Evolutionary conservation across 768 basidiomycete species (phyloP), one percentile per base, ranked within the genome.

Genomic region (Baorangia bicolor): DNA sequence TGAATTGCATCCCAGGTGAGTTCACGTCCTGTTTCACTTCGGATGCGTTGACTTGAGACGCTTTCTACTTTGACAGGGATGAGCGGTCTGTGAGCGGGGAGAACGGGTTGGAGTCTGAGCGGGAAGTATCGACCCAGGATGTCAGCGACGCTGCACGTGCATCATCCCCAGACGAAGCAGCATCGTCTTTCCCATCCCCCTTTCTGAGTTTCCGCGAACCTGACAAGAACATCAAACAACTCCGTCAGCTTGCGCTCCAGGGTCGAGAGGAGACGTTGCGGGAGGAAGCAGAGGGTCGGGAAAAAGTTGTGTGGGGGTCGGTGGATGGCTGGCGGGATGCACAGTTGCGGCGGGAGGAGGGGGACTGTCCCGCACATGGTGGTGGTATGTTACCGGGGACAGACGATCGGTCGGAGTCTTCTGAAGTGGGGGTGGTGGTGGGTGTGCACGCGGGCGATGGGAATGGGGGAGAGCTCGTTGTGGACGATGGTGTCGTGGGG

Each of bases 221-320:
- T 0, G 69, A 69, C 28, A 46, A 41, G 13, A 55, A 37, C 9
- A 75, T 86, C 46, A 61, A 71, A 57, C 47, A 50, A 23, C 72
- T 85, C 37, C 76, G 87, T 11, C 63, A 63, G 51, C 59, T 87
- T 27, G 78, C 86, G 8, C 67, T 74, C 30, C 64, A 71, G 18
- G 86, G 85, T 0, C 72, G 75, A 25, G 58, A 68, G 43, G 73
- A 81, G 42, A 75, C 76, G 4, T 63, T 75, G 47, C 61, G 68
- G n/a, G 55, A 75, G 50, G 66, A 66, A 34, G 74, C 79, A 30
- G 72, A 66, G 42, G 82, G 79, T 0, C 74, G 70, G 63, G 76
- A 75, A 28, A 82, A 80, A 65, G 69, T 81, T 57, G 78, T 81
- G 21, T 75, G 69, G 67, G 71, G 73, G 0, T 47, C 25, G 20